These are phyloP conservation scores for Solanum rostratum DNA, from an alignment of 257 asterid genomes.

Conservation along the genomic window DNA sequence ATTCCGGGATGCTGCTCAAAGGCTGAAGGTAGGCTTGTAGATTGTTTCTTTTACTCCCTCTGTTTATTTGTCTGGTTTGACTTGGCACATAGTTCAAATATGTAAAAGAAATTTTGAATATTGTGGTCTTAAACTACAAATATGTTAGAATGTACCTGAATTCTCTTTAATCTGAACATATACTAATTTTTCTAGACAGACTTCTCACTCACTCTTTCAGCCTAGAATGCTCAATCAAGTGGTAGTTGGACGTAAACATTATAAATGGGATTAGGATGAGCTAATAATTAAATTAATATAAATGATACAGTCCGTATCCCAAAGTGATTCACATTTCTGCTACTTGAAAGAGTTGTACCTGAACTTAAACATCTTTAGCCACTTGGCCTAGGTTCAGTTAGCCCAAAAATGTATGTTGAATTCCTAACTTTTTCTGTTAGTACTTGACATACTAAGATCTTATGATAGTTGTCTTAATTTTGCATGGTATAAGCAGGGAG, in stretches of 20 bases:
- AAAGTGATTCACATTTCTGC: background rate
- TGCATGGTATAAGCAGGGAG: slow-evolving; percentile 41
- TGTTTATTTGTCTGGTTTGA: background rate
- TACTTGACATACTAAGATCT: background rate
- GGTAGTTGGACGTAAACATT: background rate
- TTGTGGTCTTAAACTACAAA: background rate
- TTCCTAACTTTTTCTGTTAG: background rate
- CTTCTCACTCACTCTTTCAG: background rate
- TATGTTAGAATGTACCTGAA: background rate
- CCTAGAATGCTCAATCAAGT: background rate
- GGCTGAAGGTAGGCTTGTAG: slow-evolving; percentile 56
- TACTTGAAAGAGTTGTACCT: background rate
- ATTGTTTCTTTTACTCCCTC: background rate
- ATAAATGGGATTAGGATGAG: background rate
- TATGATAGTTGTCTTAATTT: background rate
- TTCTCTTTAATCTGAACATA: background rate
- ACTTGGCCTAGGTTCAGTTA: background rate
- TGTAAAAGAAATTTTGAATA: background rate
- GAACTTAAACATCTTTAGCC: background rate
- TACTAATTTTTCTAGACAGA: background rate
- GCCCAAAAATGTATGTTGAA: background rate
- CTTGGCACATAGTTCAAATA: background rate
- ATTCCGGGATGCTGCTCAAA: slow-evolving; percentile 68
- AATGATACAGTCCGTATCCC: background rate
- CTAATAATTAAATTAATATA: background rate